Conservation (phyloP, 2,329 filamentous ascomycete species). For the Claviceps lovelessii region DNA sequence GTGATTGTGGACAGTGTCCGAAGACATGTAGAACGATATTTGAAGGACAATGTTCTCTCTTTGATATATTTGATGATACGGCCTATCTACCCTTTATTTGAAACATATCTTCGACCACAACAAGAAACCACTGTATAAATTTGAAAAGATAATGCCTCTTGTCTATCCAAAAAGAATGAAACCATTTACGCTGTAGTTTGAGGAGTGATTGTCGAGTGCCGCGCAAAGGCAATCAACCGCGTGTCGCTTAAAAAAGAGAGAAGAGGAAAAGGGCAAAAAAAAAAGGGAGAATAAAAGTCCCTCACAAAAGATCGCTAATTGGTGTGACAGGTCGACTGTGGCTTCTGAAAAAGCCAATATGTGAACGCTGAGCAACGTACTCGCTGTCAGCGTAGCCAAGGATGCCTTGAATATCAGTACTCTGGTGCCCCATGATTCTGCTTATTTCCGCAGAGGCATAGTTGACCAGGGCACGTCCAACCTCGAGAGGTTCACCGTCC, state of each 20-base stretch:
- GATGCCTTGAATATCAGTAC: conserved; percentile 62
- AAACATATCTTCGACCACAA: too few species aligned
- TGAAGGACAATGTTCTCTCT: not conserved
- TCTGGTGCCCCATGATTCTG: conserved; percentile 72
- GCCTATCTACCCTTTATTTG: not conserved
- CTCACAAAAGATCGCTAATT: conserved; percentile 12
- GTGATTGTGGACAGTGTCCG: not conserved
- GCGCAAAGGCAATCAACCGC: not conserved
- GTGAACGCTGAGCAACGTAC: conserved; percentile 80
- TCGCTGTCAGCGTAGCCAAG: conserved; percentile 90
- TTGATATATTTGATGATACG: not conserved
- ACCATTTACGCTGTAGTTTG: not conserved
- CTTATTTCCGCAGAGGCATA: conserved; percentile 77
- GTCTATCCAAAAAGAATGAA: not conserved
- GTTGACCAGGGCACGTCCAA: conserved; percentile 82
- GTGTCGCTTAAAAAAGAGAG: not conserved
- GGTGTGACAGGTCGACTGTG: conserved; percentile 41
- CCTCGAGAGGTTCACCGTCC: conserved; percentile 47
- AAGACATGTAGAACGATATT: not conserved
- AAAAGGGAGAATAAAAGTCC: not conserved
- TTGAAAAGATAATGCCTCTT: not conserved
- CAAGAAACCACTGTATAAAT: too few species aligned
- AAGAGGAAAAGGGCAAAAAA: not conserved
- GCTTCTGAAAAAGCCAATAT: conserved; percentile 58
- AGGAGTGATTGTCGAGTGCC: not conserved